These are phyloP conservation scores for Clarireedia homoeocarpa DNA, from an alignment of 2,329 filamentous ascomycete genomes.

Conservation along the genomic window DNA sequence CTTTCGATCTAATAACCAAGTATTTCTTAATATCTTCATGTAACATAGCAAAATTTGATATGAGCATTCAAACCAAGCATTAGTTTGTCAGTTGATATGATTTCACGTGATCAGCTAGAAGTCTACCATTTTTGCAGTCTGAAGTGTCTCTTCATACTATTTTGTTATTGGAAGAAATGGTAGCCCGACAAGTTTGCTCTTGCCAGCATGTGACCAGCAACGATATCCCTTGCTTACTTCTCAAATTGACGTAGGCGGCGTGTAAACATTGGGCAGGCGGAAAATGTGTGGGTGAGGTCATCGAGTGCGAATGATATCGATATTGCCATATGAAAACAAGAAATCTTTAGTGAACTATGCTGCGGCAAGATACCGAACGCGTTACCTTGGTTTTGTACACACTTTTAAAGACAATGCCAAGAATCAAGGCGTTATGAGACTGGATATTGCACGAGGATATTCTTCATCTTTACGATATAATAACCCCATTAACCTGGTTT, in stretches of 20 bases:
- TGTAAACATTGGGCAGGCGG: not conserved
- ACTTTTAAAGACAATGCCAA: too few species aligned
- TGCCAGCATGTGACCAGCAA: not conserved
- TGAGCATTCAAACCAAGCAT: not conserved
- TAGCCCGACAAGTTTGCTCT: not conserved
- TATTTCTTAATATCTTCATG: not conserved
- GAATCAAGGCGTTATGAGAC: not conserved
- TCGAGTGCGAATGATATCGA: not conserved
- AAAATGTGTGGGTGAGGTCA: conserved; percentile 1
- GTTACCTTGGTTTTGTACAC: too few species aligned
- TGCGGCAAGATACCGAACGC: too few species aligned
- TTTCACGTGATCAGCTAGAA: too few species aligned
- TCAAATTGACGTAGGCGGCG: conserved; percentile 6
- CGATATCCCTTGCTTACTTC: not conserved
- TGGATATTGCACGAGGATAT: not conserved
- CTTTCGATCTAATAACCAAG: too few species aligned
- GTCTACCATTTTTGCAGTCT: too few species aligned
- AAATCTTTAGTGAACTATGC: not conserved
- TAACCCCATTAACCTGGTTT: not conserved
- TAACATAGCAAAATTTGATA: conserved; percentile 4
- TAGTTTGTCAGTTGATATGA: too few species aligned
- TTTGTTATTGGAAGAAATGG: not conserved
- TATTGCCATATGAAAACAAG: not conserved
- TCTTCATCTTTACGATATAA: not conserved
- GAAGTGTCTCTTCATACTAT: not conserved